Evolutionary conservation across 805 yeast species (phyloP).

Genomic region (Henningerozyma blattae): DNA sequence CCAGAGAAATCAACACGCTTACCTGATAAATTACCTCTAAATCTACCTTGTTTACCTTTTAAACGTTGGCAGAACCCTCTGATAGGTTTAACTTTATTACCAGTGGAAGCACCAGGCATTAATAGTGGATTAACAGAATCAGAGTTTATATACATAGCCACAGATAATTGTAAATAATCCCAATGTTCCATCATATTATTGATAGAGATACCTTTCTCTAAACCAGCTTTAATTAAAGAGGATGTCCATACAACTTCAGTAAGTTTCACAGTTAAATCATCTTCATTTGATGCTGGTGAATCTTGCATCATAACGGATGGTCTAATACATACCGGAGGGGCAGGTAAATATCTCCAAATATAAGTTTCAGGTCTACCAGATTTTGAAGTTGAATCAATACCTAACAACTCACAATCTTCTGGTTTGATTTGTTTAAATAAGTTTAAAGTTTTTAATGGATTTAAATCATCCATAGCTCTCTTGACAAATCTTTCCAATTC

Average conservation of each 20-base stretch:
- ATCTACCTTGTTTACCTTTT: constrained; percentile 98
- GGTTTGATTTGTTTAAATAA: constrained; percentile 79
- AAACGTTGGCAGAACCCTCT: constrained; percentile 94
- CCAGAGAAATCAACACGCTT: constrained; percentile 98
- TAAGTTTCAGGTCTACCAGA: constrained; percentile 95
- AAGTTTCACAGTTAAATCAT: constrained; percentile 88
- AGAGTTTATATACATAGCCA: constrained; percentile 94
- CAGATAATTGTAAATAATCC: constrained; percentile 92
- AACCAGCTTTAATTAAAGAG: constrained; percentile 86
- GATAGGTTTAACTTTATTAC: constrained; percentile 56
- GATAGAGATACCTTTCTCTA: constrained; percentile 88
- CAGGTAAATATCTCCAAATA: constrained; percentile 94
- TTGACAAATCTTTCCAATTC: constrained; percentile 81
- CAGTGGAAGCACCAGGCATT: constrained; percentile 51
- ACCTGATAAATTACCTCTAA: constrained; percentile 95
- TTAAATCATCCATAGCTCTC: constrained; percentile 84
- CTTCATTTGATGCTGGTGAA: constrained; percentile 84
- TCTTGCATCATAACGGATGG: constrained; percentile 94
- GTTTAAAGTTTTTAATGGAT: constrained; percentile 80
- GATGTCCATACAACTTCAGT: constrained; percentile 97
- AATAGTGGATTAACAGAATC: constrained; percentile 80
- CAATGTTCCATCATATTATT: constrained; percentile 96
- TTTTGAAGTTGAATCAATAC: constrained; percentile 65
- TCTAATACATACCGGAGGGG: constrained; percentile 97
- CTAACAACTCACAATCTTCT: constrained; percentile 82